A percentile compares a stretch with the other conserved stretches of the same genome.
These are phyloP conservation scores for Tetrapisispora namnaoensis DNA, from an alignment of 805 yeast species.

Conservation along the genomic window DNA sequence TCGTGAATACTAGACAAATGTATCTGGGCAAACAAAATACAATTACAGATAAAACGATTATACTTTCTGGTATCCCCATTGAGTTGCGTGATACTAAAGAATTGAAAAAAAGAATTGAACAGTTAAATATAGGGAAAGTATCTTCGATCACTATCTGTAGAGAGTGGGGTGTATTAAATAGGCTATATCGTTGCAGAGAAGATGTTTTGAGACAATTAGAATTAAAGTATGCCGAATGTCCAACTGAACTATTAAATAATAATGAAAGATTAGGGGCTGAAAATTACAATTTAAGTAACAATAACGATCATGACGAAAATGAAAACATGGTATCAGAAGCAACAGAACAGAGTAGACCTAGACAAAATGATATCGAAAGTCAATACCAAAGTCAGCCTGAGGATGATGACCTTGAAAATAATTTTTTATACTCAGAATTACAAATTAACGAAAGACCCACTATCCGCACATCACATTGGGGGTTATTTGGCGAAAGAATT, in stretches of 20 bases:
- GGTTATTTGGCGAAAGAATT: constrained; percentile 55
- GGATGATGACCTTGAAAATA: constrained; percentile 11
- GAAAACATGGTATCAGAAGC: background rate
- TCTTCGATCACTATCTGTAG: constrained; percentile 68
- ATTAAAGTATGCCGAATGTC: constrained; percentile 32
- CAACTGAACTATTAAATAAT: constrained; percentile 6
- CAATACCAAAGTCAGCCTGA: background rate
- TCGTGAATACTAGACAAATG: constrained; percentile 68
- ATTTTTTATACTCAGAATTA: constrained; percentile 20
- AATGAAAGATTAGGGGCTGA: constrained; percentile 19
- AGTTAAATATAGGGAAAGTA: constrained; percentile 71
- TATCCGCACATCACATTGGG: constrained; percentile 49
- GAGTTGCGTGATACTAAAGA: constrained; percentile 63
- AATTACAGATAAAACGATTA: constrained; percentile 82
- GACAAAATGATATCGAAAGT: background rate
- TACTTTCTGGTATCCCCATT: constrained; percentile 82
- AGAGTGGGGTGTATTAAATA: constrained; percentile 74
- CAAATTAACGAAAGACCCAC: constrained; percentile 46
- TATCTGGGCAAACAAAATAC: constrained; percentile 81
- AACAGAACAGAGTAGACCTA: background rate
- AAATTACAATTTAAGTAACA: constrained; percentile 15
- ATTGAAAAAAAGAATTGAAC: constrained; percentile 65
- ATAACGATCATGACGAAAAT: background rate
- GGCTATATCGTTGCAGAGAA: constrained; percentile 50
- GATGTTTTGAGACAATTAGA: constrained; percentile 50